phyloP scores from a whole-genome alignment of 73 alveolate species.

The Symbiodinium pilosum region DNA sequence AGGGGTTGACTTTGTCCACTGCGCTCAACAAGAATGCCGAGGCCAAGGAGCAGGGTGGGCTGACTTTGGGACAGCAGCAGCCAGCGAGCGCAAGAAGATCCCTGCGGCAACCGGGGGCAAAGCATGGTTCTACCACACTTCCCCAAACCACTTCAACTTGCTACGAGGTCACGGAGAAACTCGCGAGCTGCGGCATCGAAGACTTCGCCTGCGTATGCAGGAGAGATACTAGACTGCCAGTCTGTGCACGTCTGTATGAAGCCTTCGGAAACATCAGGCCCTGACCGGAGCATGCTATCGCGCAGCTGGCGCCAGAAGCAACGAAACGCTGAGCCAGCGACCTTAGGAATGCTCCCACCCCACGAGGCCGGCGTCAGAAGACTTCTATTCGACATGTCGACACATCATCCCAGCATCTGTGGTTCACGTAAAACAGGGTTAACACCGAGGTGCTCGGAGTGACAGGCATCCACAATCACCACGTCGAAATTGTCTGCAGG shows the following conservation, averaged over 20 bases:
- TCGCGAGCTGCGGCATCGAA: slow-evolving; percentile 81
- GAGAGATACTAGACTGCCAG: not conserved
- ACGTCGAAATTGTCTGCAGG: slow-evolving; percentile 29
- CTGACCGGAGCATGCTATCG: slow-evolving; percentile 37
- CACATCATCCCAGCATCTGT: no score
- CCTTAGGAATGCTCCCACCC: not conserved
- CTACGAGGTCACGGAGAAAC: slow-evolving; percentile 18
- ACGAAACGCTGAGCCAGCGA: slow-evolving; percentile 67
- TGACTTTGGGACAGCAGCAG: slow-evolving; percentile 17
- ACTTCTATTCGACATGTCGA: no score
- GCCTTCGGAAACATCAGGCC: not conserved
- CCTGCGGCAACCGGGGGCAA: no score
- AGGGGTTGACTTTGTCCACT: slow-evolving; percentile 10
- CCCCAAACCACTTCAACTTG: no score
- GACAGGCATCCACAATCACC: slow-evolving; percentile 83
- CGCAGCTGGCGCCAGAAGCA: slow-evolving; percentile 59
- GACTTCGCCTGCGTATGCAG: slow-evolving; percentile 30
- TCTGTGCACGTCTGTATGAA: not conserved
- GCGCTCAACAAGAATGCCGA: not conserved
- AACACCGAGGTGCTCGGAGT: slow-evolving; percentile 26
- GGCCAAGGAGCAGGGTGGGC: not conserved
- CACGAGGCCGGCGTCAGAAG: no score
- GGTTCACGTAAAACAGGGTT: no score
- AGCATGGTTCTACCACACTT: no score
- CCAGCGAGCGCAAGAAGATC: slow-evolving; percentile 85